phyloP scores from a whole-genome alignment of 176 grass and related monocot species.

The Thinopyrum elongatum region DNA sequence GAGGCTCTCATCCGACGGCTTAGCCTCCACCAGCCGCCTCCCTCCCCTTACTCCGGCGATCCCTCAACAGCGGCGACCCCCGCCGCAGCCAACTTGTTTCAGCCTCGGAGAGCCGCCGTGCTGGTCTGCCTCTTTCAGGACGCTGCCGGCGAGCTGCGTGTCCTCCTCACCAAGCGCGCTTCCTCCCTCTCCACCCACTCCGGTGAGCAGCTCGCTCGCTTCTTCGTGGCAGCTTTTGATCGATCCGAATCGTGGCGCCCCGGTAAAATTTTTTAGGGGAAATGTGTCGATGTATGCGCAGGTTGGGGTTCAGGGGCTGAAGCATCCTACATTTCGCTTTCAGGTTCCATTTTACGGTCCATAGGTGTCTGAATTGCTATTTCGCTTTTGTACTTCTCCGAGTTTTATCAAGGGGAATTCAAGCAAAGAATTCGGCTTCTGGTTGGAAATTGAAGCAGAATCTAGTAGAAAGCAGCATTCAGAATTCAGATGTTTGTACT shows the following conservation, averaged over 20 bases:
- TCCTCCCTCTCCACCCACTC: slow-evolving; percentile 65
- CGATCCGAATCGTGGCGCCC: not conserved
- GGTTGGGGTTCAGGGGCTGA: not conserved
- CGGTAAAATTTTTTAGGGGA: not conserved
- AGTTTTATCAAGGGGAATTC: not conserved
- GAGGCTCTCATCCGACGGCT: slow-evolving; percentile 46
- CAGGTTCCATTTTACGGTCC: not conserved
- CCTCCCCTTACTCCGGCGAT: slow-evolving; percentile 25
- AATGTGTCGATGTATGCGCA: not conserved
- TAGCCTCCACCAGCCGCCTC: slow-evolving; percentile 31
- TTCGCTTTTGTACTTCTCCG: not conserved
- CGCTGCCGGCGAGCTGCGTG: slow-evolving; percentile 51
- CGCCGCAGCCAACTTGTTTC: slow-evolving; percentile 29
- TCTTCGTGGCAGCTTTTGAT: not conserved
- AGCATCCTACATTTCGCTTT: not conserved
- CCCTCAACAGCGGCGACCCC: slow-evolving; percentile 4
- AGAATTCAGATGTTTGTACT: not conserved
- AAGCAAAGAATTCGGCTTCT: not conserved
- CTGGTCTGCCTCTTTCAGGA: slow-evolving; percentile 65
- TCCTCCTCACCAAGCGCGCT: slow-evolving; percentile 70
- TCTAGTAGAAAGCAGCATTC: not conserved
- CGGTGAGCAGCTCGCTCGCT: slow-evolving; percentile 33
- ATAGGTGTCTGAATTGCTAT: not conserved
- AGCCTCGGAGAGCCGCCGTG: slow-evolving; percentile 55
- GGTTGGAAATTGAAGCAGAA: not conserved